Evolutionary conservation across 106 monocot species (phyloP).

Genomic region (Dactylorhiza incarnata): DNA sequence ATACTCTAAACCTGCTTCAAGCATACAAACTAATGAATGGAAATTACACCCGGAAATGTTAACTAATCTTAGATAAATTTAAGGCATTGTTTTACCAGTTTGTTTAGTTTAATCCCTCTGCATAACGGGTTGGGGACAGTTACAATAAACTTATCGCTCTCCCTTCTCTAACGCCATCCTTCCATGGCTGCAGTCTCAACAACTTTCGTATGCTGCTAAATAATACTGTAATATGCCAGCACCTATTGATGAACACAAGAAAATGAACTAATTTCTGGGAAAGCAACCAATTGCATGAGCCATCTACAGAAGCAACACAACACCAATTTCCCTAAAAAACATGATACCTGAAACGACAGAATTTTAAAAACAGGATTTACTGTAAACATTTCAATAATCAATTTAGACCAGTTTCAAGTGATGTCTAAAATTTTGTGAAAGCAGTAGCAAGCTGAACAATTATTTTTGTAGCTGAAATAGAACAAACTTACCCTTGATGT

Average conservation of each 20-base stretch:
- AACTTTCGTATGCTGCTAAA: not conserved
- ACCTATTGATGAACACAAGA: not conserved
- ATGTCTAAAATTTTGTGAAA: not conserved
- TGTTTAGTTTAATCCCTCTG: no score
- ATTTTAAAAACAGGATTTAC: not conserved
- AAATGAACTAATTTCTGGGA: not conserved
- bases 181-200: not conserved
- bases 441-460: not conserved
- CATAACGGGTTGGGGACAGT: no score
- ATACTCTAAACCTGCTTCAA: no score
- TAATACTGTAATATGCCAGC: not conserved
- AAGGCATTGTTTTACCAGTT: no score
- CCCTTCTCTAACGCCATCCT: no score
- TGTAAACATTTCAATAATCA: not conserved
- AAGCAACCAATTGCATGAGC: not conserved
- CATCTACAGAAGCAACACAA: not conserved
- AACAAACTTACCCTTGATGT: conserved; percentile 69
- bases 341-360: not conserved
- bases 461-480: not conserved
- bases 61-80: no score
- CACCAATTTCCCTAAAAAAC: not conserved
- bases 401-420: conserved; percentile 1
- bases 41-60: no score
- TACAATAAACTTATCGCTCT: no score
- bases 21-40: no score